These are phyloP conservation scores for Penicillium atrosanguineum DNA, from an alignment of 495 filamentous ascomycete genomes.

Conservation along the genomic window DNA sequence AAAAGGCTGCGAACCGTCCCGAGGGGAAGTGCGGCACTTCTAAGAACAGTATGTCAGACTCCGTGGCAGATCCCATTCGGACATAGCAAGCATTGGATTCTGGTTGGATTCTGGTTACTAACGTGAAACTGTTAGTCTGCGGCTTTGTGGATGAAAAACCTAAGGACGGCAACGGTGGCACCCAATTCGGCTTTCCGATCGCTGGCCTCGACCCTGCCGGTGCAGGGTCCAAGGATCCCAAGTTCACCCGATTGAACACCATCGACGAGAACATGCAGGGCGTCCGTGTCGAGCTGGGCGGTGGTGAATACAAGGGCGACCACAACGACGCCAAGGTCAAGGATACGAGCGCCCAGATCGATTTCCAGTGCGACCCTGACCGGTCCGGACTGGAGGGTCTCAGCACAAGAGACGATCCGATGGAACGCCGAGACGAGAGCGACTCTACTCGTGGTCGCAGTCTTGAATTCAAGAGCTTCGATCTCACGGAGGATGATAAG, in stretches of 20 bases:
- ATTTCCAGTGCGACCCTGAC: constrained; percentile 76
- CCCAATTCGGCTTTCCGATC: constrained; percentile 59
- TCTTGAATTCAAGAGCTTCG: constrained; percentile 71
- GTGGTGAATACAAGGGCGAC: constrained; percentile 55
- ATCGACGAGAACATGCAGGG: constrained; percentile 65
- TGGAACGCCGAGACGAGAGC: constrained; percentile 20
- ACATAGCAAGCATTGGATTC: neutral
- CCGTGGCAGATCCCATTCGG: neutral
- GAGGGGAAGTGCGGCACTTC: constrained; percentile 60
- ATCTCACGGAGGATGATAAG: constrained; percentile 43
- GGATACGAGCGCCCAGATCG: constrained; percentile 68
- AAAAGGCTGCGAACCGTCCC: constrained; percentile 56
- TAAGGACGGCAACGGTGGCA: constrained; percentile 37
- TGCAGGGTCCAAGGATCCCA: constrained; percentile 54
- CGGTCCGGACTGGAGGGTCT: constrained; percentile 69
- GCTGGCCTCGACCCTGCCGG: constrained; percentile 62
- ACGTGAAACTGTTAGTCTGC: constrained; percentile 58
- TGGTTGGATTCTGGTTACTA: neutral
- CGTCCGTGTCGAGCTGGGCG: constrained; percentile 64
- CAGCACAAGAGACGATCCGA: constrained; percentile 25
- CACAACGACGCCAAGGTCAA: constrained; percentile 43
- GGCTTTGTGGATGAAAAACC: constrained; percentile 58
- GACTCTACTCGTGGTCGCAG: constrained; percentile 47
- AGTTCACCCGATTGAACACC: constrained; percentile 60
- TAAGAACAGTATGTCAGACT: constrained; percentile 33